These are phyloP conservation scores for Bauhinia variegata DNA, from an alignment of 306 rosid species.

Conservation along the genomic window DNA sequence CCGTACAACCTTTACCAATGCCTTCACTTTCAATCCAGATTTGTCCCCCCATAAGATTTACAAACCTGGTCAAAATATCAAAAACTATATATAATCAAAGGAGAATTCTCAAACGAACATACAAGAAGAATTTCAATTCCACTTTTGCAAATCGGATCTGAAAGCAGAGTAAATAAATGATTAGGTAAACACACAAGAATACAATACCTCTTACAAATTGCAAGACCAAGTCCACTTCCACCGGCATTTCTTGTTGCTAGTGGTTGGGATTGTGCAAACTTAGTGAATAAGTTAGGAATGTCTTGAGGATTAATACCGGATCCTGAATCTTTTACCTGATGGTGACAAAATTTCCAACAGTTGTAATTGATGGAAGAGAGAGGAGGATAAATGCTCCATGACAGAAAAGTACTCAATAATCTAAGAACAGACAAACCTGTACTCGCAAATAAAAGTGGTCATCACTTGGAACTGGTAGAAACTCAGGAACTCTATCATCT, in stretches of 20 bases:
- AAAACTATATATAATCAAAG: constrained; percentile 20
- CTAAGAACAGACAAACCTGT: constrained; percentile 69
- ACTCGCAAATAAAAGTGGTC: constrained; percentile 81
- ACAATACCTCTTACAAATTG: constrained; percentile 81
- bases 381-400: constrained; percentile 19
- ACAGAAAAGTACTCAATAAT: constrained; percentile 29
- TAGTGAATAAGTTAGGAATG: constrained; percentile 79
- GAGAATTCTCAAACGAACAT: constrained; percentile 5
- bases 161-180: constrained; percentile 13
- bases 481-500: constrained; percentile 75
- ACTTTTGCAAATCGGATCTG: constrained; percentile 14
- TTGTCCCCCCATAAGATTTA: constrained; percentile 93
- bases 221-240: constrained; percentile 93
- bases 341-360: constrained; percentile 4
- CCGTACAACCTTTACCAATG: constrained; percentile 84
- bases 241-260: constrained; percentile 60
- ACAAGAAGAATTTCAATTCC: not conserved
- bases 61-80: constrained; percentile 71
- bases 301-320: constrained; percentile 86
- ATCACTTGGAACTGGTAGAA: constrained; percentile 68
- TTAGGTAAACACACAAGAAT: constrained; percentile 26
- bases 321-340: constrained; percentile 89
- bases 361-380: constrained; percentile 17
- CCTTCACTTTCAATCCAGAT: constrained; percentile 99
- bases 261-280: constrained; percentile 83